Base-by-base conservation (phyloP, 2,329 filamentous ascomycete genomes). In the Penicillium sp. region DNA sequence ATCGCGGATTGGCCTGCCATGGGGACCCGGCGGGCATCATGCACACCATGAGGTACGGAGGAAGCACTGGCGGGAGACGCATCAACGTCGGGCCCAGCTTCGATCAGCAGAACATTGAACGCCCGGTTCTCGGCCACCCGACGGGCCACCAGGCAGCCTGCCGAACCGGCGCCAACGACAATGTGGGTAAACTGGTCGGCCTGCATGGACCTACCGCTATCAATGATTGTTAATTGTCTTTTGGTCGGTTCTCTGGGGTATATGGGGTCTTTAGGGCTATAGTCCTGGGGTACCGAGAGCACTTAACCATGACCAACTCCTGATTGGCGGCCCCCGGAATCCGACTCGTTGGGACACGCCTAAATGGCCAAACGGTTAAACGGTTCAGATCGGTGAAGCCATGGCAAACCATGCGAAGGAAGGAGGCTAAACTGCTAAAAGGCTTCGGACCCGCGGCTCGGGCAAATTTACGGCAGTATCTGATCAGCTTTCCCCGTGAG, bases 91-190 rank as follows among this genome's bases (percentile, higher is more conserved):
- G 53, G 53, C 29, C 59, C 59, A 12, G 59, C 59, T 52, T 62
- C 59, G 36, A 62, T 52, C 10, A 62, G 46, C 5, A 62, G 45
- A 28, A 62, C 53, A n/a, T 52, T 23, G 38, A 52, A 46, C 15
- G 39, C 38, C 36, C 21, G 23, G 33, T 57, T 47, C 45, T 55
- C 54, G 12, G 56, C 58, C 9, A 62, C 45, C 15, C 56, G 53
- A 28, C 56, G 56, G 45, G 58, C 49, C 23, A 61, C 47, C 42
- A 60, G 29, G 42, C 57, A 61, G 29, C 58, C 58, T 21, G 58
- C 57, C 21, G 56, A 56, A 26, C 55, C 53, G 38, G 55, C 55
- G 39, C 57, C 57, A 21, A 59, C 53, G 23, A 59, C 49, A 47
- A 55, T 55, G 48, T 57, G 54, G 26, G 54, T 58, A 51, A 58